Percentiles rank a stretch among this genome's conserved stretches.
Evolutionary conservation across 495 filamentous ascomycete species (phyloP).

Genomic region (Penicillium coprophilum): DNA sequence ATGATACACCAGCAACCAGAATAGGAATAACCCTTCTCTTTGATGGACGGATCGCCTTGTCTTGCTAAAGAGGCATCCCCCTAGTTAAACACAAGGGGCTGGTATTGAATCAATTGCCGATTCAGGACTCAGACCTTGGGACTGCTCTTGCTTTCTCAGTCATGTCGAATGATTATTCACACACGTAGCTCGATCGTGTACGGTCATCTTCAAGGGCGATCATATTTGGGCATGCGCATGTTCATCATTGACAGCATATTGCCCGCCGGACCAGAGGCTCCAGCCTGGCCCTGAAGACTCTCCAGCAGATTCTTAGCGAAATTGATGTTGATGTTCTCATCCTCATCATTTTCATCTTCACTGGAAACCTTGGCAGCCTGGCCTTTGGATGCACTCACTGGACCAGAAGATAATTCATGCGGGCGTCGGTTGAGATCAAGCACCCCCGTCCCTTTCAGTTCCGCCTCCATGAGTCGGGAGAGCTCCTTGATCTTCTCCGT

Average conservation of each 20-base stretch:
- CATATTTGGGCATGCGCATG: slow-evolving; percentile 74
- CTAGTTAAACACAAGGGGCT: neutral
- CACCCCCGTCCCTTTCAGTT: slow-evolving; percentile 75
- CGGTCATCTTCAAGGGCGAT: slow-evolving; percentile 35
- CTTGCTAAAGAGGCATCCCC: neutral
- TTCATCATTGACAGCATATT: slow-evolving; percentile 87
- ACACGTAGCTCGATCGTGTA: neutral
- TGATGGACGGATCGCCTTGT: neutral
- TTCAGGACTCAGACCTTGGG: too few relatives aligned
- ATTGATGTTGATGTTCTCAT: slow-evolving; percentile 78
- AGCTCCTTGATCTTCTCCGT: slow-evolving; percentile 68
- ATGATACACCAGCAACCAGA: neutral
- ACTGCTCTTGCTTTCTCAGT: neutral
- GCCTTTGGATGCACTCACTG: slow-evolving; percentile 20
- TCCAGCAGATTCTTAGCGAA: slow-evolving; percentile 90
- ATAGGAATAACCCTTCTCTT: neutral
- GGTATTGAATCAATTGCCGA: neutral
- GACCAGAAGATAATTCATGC: slow-evolving; percentile 20
- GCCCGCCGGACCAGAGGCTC: slow-evolving; percentile 78
- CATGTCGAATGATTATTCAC: neutral
- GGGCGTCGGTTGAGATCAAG: slow-evolving; percentile 58
- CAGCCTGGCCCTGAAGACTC: slow-evolving; percentile 84
- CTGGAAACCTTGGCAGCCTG: slow-evolving; percentile 22
- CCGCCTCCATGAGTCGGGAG: slow-evolving; percentile 75
- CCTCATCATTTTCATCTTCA: slow-evolving; percentile 33